Evolutionary conservation across 345 rosid species (phyloP).

Genomic region (Rhizophora mangle): DNA sequence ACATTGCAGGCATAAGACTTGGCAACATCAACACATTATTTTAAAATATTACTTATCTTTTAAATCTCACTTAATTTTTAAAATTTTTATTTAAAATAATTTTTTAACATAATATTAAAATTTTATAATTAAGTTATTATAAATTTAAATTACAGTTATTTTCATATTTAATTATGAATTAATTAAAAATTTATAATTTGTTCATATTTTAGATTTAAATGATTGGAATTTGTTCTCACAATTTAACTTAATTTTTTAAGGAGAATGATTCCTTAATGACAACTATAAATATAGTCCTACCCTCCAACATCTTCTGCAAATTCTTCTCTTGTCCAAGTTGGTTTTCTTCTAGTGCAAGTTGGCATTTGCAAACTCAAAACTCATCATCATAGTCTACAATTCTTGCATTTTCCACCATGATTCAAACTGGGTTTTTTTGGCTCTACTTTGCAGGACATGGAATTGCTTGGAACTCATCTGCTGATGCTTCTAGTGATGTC

Average conservation of each 20-base stretch:
- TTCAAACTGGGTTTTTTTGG: neutral
- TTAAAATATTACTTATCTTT: neutral
- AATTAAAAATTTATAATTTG: too few relatives aligned
- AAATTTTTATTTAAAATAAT: too few relatives aligned
- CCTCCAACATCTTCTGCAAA: conserved; percentile 6
- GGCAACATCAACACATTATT: conserved; percentile 12
- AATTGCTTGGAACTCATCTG: conserved; percentile 25
- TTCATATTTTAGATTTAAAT: too few relatives aligned
- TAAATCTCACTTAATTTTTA: too few relatives aligned
- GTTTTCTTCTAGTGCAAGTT: neutral
- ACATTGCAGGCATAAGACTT: neutral
- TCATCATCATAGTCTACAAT: conserved; percentile 1
- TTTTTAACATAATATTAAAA: too few relatives aligned
- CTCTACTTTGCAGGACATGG: conserved; percentile 33
- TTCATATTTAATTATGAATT: too few relatives aligned
- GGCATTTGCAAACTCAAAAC: conserved; percentile 9
- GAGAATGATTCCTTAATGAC: neutral
- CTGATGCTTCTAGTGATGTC: conserved; percentile 32
- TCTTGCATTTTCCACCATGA: neutral
- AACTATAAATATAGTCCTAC: conserved; percentile 25
- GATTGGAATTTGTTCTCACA: too few relatives aligned
- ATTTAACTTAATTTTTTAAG: too few relatives aligned
- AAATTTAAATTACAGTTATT: too few relatives aligned
- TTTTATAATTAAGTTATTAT: too few relatives aligned
- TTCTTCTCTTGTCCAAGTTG: neutral